phyloP scores from a whole-genome alignment of 768 basidiomycete species.

The Paxillus involutus region DNA sequence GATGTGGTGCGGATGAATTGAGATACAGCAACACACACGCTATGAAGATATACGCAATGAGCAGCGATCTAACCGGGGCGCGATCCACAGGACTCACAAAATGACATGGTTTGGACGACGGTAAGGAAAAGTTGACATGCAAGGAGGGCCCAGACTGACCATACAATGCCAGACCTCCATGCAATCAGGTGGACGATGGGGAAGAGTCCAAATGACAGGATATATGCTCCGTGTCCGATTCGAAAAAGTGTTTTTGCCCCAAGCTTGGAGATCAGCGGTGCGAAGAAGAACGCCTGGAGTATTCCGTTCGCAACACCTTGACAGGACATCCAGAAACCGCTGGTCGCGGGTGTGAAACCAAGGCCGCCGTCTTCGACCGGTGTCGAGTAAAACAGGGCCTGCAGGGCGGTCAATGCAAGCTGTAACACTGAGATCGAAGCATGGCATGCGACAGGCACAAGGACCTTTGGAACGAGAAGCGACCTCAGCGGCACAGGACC shows the following conservation, averaged over 20 bases:
- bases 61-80: no score
- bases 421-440: constrained; percentile 36
- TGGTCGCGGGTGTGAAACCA: constrained; percentile 33
- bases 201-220: constrained; percentile 25
- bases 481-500: constrained; percentile 44
- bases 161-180: neutral
- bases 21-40: constrained; percentile 71
- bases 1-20: constrained; percentile 54
- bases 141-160: no score
- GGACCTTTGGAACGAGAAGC: constrained; percentile 31
- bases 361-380: constrained; percentile 40
- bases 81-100: constrained; percentile 40
- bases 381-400: constrained; percentile 41
- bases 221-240: constrained; percentile 17
- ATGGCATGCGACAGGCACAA: constrained; percentile 35
- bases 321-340: constrained; percentile 36
- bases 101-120: constrained; percentile 52
- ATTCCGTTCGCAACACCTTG: constrained; percentile 38
- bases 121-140: constrained; percentile 27
- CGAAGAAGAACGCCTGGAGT: constrained; percentile 41
- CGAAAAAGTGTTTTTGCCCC: constrained; percentile 37
- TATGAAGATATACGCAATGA: constrained; percentile 18
- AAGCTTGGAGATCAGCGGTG: constrained; percentile 32
- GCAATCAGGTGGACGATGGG: constrained; percentile 12
- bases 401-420: constrained; percentile 36